Evolutionary conservation across 768 basidiomycete genomes (phyloP).

Genomic region (Xerocomellus chrysenteron): DNA sequence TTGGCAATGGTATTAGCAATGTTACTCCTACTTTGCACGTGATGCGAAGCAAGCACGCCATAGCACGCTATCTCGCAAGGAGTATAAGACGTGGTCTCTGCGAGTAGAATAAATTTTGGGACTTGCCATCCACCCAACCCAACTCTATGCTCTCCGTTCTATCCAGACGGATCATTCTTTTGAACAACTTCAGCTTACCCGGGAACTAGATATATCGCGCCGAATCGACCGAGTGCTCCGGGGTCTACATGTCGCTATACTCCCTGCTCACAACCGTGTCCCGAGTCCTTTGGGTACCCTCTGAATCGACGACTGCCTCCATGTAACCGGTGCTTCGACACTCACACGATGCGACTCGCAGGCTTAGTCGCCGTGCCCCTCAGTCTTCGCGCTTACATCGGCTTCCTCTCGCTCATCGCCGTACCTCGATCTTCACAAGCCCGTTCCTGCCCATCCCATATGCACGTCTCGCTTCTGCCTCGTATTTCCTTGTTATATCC

Average conservation of each 20-base stretch:
- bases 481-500: background rate
- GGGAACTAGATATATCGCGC: background rate
- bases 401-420: too few species aligned
- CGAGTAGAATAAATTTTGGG: background rate
- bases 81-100: constrained; percentile 18
- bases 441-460: background rate
- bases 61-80: constrained; percentile 16
- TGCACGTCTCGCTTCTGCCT: background rate
- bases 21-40: constrained; percentile 15
- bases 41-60: constrained; percentile 35
- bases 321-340: background rate
- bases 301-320: background rate
- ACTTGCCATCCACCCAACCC: background rate
- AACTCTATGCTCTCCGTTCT: too few species aligned
- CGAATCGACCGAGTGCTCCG: background rate
- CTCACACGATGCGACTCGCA: background rate
- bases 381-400: too few species aligned
- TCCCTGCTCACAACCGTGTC: background rate
- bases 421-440: background rate
- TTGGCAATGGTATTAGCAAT: background rate
- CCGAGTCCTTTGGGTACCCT: background rate
- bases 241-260: background rate
- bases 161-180: too few species aligned
- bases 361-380: too few species aligned
- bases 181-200: background rate